A percentile compares a stretch with the other conserved stretches of the same genome.
Conservation (phyloP, 2,329 filamentous ascomycete species). For the Neurospora crassa region DNA sequence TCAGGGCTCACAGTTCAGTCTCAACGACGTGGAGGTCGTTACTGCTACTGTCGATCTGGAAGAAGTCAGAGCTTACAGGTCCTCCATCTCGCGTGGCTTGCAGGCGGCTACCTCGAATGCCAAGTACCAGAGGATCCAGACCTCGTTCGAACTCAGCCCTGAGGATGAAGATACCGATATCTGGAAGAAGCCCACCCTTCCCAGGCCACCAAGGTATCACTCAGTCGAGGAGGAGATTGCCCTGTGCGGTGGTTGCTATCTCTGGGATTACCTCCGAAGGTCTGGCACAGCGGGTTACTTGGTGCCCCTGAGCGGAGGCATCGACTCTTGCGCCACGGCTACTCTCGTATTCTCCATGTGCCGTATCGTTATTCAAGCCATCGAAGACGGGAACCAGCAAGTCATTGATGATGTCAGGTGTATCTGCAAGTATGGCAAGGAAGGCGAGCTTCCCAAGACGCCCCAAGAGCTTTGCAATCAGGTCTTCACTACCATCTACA, state of each 20-base stretch:
- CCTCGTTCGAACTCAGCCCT: slow-evolving; percentile 23
- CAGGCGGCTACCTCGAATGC: slow-evolving; percentile 41
- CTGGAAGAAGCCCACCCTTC: slow-evolving; percentile 20
- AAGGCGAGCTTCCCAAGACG: slow-evolving; percentile 35
- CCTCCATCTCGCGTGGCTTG: slow-evolving; percentile 43
- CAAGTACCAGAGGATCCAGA: slow-evolving; percentile 36
- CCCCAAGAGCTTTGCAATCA: slow-evolving; percentile 49
- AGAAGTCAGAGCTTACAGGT: slow-evolving; percentile 55
- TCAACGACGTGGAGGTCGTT: slow-evolving; percentile 57
- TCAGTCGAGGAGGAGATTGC: slow-evolving; percentile 58
- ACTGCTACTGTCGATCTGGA: slow-evolving; percentile 61
- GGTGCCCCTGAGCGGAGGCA: slow-evolving; percentile 48
- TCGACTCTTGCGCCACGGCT: slow-evolving; percentile 44
- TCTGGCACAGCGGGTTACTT: slow-evolving; percentile 41
- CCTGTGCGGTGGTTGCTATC: slow-evolving; percentile 52
- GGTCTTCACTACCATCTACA: slow-evolving; percentile 48
- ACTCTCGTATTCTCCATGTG: slow-evolving; percentile 40
- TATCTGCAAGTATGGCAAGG: slow-evolving; percentile 21
- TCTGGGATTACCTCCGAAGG: slow-evolving; percentile 46
- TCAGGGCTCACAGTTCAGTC: slow-evolving; percentile 56
- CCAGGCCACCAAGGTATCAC: slow-evolving; percentile 41
- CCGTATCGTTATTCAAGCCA: slow-evolving; percentile 42
- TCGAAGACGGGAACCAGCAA: slow-evolving; percentile 31
- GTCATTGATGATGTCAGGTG: slow-evolving; percentile 30
- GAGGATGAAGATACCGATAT: slow-evolving; percentile 24